Evolutionary conservation across 192 early-diverging fungal genomes (phyloP).

Genomic region (Coemansia erecta): DNA sequence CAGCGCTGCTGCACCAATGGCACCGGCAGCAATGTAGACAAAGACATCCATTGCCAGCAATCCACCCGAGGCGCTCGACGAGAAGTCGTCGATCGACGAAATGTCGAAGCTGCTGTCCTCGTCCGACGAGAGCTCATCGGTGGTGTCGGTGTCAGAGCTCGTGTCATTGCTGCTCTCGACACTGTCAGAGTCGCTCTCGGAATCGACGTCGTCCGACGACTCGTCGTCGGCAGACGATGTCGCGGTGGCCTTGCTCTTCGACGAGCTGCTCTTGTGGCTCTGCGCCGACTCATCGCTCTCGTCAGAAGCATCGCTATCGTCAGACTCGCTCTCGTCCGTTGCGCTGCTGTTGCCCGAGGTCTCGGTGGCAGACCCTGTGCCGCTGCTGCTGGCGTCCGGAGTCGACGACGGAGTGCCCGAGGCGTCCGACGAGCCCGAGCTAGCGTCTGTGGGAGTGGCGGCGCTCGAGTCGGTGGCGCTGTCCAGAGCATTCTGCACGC

Average conservation of each 20-base stretch:
- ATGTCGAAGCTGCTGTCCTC: conserved; percentile 12
- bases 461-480: conserved; percentile 4
- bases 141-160: not conserved
- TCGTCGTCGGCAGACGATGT: not conserved
- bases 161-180: not conserved
- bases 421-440: not conserved
- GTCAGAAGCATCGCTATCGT: conserved; percentile 4
- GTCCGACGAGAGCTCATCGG: not conserved
- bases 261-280: conserved; percentile 5
- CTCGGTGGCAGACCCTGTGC: not conserved
- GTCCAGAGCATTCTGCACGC: conserved; percentile 9
- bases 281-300: conserved; percentile 10
- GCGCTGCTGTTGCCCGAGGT: not conserved
- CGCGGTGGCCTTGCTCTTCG: not conserved
- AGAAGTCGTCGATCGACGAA: not conserved
- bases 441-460: not conserved
- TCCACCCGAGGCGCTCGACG: not conserved
- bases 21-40: conserved; percentile 30
- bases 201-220: conserved; percentile 5
- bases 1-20: conserved; percentile 27
- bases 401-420: not conserved
- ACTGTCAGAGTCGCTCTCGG: conserved; percentile 1
- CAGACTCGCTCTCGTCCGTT: conserved; percentile 8
- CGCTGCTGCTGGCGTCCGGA: not conserved
- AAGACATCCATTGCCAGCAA: conserved; percentile 4